Percentiles rank a stretch among this genome's conserved stretches.
phyloP scores from a whole-genome alignment of 169 alveolate genomes.

The Perkinsus chesapeaki region DNA sequence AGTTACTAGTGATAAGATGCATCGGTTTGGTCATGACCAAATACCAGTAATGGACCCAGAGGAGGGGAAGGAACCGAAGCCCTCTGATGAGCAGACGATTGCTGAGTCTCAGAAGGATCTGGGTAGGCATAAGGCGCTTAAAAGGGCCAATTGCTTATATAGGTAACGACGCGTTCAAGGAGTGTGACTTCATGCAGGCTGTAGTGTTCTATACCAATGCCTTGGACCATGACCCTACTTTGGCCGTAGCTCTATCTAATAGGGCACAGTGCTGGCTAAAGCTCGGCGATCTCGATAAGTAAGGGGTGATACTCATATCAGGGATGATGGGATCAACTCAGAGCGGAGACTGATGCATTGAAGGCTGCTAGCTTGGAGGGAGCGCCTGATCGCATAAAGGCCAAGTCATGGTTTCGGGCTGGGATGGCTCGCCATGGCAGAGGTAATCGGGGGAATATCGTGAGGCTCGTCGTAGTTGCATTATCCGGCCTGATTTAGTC shows the following conservation, averaged over 20 bases:
- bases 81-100: neutral
- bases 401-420: neutral
- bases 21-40: neutral
- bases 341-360: neutral
- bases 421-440: neutral
- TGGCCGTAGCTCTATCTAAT: neutral
- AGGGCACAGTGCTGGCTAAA: neutral
- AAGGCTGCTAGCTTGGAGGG: neutral
- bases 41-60: neutral
- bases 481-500: neutral
- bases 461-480: neutral
- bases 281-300: neutral
- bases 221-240: neutral
- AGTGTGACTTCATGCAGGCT: neutral
- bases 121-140: neutral
- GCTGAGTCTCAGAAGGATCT: neutral
- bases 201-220: neutral
- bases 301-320: neutral
- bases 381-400: neutral
- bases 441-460: neutral
- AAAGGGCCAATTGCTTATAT: too few species aligned
- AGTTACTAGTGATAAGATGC: neutral
- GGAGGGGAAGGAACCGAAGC: neutral
- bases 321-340: neutral
- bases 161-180: neutral